A percentile compares a stretch with the other conserved stretches of the same genome.
Conservation (phyloP, 2,329 filamentous ascomycete genomes). For the Microthyrium microscopicum region DNA sequence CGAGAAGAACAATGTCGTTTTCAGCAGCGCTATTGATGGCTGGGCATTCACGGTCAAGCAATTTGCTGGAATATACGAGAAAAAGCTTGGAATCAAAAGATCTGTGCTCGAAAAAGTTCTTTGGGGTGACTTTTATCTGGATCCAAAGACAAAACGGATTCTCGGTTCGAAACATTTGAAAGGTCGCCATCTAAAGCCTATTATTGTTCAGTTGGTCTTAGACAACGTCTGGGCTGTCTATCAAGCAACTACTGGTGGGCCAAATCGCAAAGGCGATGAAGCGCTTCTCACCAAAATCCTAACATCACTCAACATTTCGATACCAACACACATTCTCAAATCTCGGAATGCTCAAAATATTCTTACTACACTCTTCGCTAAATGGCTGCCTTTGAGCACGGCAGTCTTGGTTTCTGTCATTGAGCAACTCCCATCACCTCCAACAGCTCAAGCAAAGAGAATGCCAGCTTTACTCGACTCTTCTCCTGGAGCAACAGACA, state of each 20-base stretch:
- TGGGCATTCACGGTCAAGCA: conserved; percentile 97
- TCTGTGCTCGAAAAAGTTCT: conserved; percentile 78
- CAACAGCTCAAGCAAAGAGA: conserved; percentile 59
- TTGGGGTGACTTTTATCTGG: conserved; percentile 93
- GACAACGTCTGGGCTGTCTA: conserved; percentile 96
- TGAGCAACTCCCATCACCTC: conserved; percentile 78
- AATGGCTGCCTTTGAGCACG: conserved; percentile 85
- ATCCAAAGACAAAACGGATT: conserved; percentile 92
- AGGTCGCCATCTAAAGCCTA: conserved; percentile 76
- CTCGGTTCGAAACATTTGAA: conserved; percentile 84
- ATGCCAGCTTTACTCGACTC: conserved; percentile 63
- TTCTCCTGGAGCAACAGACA: conserved; percentile 58
- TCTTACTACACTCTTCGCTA: conserved; percentile 69
- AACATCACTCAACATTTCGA: conserved; percentile 69
- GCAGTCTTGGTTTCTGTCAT: conserved; percentile 86
- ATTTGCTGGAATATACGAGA: conserved; percentile 86
- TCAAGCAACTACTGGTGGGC: conserved; percentile 69
- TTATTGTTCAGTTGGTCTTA: conserved; percentile 93
- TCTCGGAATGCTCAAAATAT: conserved; percentile 72
- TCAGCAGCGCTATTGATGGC: conserved; percentile 93
- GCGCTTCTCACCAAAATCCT: conserved; percentile 81
- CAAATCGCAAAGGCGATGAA: conserved; percentile 71
- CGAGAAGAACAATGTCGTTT: conserved; percentile 98
- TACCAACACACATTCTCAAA: conserved; percentile 69
- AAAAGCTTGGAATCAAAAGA: conserved; percentile 89